These are phyloP conservation scores for Populus hybrid DNA, from an alignment of 441 rosid genomes.

Conservation along the genomic window DNA sequence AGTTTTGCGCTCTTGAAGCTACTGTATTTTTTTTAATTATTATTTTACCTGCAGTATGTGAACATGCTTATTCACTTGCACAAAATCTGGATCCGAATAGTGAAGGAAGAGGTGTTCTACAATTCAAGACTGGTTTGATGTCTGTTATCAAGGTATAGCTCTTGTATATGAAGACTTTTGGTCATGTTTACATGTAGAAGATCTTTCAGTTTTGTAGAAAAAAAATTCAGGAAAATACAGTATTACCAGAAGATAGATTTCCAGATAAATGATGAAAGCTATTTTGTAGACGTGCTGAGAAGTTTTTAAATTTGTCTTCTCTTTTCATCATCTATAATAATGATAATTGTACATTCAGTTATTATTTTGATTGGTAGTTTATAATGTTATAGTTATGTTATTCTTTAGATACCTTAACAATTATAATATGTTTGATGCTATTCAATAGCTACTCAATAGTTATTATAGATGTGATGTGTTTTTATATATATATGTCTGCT, in stretches of 20 bases:
- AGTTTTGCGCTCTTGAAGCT: neutral
- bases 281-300: neutral
- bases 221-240: neutral
- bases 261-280: neutral
- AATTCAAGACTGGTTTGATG: slow-evolving; percentile 95
- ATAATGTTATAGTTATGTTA: neutral
- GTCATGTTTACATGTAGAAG: neutral
- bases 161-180: neutral
- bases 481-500: neutral
- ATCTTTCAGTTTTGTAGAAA: neutral
- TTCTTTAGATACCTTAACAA: neutral
- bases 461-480: neutral
- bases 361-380: neutral
- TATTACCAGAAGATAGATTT: neutral
- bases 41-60: slow-evolving; percentile 65
- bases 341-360: neutral
- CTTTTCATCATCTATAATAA: neutral
- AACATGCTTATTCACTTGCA: slow-evolving; percentile 93
- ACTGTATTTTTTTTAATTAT: neutral
- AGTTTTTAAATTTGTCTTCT: neutral
- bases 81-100: slow-evolving; percentile 96
- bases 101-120: slow-evolving; percentile 96
- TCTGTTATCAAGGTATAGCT: slow-evolving; percentile 83
- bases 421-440: neutral
- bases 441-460: neutral